Percentiles rank a stretch among this genome's conserved stretches.
phyloP scores from a whole-genome alignment of 2,329 filamentous ascomycete species.

The Fusarium sp. region DNA sequence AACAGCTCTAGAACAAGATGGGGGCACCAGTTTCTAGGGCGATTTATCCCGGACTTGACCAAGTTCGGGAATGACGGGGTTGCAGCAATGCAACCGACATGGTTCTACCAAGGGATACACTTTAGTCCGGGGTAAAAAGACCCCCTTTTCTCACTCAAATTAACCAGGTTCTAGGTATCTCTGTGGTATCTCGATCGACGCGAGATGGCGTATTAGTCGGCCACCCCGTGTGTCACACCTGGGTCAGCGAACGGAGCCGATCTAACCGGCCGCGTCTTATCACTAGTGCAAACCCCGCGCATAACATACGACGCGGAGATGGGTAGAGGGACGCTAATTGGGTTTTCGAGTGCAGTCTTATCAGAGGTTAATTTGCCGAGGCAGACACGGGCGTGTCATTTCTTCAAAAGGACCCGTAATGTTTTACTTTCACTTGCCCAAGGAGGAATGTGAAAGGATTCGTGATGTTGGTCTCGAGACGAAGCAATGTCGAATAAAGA shows the following conservation, averaged over 20 bases:
- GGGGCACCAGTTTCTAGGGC: neutral
- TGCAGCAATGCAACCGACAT: neutral
- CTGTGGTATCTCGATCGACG: neutral
- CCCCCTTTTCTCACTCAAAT: neutral
- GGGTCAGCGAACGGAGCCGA: constrained; percentile 7
- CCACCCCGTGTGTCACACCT: neutral
- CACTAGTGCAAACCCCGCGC: constrained; percentile 3
- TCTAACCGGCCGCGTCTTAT: constrained; percentile 2
- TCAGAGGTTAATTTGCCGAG: neutral
- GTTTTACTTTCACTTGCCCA: neutral
- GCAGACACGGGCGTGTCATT: neutral
- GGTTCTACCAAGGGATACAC: neutral
- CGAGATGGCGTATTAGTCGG: constrained; percentile 1
- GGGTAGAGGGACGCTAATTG: neutral
- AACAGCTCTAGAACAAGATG: neutral
- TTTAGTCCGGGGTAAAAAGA: neutral
- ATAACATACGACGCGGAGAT: neutral
- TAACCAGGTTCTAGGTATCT: neutral
- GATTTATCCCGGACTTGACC: neutral
- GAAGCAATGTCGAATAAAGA: neutral
- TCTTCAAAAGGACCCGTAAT: neutral
- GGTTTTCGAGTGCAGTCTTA: neutral
- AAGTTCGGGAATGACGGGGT: neutral
- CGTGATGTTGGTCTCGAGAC: neutral
- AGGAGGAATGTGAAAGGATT: neutral